phyloP scores from a whole-genome alignment of 192 early-diverging fungal species.

The Coemansia umbellata region DNA sequence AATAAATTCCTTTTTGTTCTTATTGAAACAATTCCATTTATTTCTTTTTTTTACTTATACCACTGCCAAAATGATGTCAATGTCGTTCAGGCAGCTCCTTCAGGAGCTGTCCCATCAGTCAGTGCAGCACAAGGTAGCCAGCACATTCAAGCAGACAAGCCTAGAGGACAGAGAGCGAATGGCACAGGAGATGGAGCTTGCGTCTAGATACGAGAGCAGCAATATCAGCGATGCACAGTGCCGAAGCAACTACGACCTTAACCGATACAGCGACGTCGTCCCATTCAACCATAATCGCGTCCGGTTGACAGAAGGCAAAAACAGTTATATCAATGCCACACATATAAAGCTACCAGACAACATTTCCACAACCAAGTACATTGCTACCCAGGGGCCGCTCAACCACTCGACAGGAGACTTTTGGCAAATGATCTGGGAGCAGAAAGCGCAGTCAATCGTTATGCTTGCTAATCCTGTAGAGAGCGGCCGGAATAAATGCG shows the following conservation, averaged over 20 bases:
- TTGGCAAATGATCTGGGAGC: slow-evolving; percentile 87
- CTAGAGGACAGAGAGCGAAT: slow-evolving; percentile 24
- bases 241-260: slow-evolving; percentile 51
- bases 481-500: slow-evolving; percentile 64
- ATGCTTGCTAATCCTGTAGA: slow-evolving; percentile 83
- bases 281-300: slow-evolving; percentile 72
- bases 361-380: slow-evolving; percentile 54
- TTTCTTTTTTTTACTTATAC: not conserved
- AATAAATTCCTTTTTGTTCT: too few species aligned
- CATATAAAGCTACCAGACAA: slow-evolving; percentile 51
- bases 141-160: slow-evolving; percentile 10
- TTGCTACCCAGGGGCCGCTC: slow-evolving; percentile 85
- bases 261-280: slow-evolving; percentile 87
- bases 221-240: slow-evolving; percentile 24
- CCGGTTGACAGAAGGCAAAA: slow-evolving; percentile 43
- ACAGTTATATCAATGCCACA: slow-evolving; percentile 83
- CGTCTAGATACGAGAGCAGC: not conserved
- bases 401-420: slow-evolving; percentile 70
- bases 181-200: slow-evolving; percentile 15
- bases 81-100: slow-evolving; percentile 37
- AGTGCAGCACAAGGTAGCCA: slow-evolving; percentile 13
- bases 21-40: too few species aligned
- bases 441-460: slow-evolving; percentile 65
- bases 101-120: slow-evolving; percentile 23
- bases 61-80: slow-evolving; percentile 19